phyloP scores from a whole-genome alignment of 139 green algal genomes.

The Volvox reticuliferus region DNA sequence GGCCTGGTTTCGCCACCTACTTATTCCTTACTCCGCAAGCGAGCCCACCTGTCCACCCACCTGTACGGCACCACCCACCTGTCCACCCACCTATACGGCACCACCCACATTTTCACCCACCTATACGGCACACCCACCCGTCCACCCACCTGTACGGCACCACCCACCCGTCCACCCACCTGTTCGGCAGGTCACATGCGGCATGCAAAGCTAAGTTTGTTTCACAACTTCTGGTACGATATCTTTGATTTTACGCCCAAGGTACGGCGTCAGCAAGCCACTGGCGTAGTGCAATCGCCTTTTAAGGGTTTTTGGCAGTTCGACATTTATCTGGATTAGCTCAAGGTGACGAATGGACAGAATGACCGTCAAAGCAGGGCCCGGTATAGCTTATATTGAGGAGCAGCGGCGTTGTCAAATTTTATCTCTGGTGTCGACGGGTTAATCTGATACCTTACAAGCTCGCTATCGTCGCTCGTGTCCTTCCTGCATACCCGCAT shows the following conservation, averaged over 20 bases:
- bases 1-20: too few relatives aligned
- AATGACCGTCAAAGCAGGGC: background rate
- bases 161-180: too few relatives aligned
- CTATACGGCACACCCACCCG: background rate
- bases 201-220: conserved; percentile 53
- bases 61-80: too few relatives aligned
- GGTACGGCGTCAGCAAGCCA: background rate
- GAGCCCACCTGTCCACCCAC: background rate
- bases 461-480: background rate
- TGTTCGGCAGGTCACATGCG: conserved; percentile 64
- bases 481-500: background rate
- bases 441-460: too few relatives aligned
- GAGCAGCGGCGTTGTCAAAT: background rate
- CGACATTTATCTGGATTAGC: background rate
- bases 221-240: conserved; percentile 80
- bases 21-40: too few relatives aligned
- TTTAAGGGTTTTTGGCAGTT: background rate
- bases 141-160: background rate
- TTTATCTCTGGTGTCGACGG: background rate
- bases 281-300: background rate
- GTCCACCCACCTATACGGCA: background rate
- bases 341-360: background rate
- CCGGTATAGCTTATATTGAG: too few relatives aligned
- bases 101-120: background rate
- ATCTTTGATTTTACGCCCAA: conserved; percentile 81